Evolutionary conservation across 2,329 filamentous ascomycete species (phyloP), one percentile per base, ranked within the genome.

Genomic region (Aspergillus quadrilineatus): DNA sequence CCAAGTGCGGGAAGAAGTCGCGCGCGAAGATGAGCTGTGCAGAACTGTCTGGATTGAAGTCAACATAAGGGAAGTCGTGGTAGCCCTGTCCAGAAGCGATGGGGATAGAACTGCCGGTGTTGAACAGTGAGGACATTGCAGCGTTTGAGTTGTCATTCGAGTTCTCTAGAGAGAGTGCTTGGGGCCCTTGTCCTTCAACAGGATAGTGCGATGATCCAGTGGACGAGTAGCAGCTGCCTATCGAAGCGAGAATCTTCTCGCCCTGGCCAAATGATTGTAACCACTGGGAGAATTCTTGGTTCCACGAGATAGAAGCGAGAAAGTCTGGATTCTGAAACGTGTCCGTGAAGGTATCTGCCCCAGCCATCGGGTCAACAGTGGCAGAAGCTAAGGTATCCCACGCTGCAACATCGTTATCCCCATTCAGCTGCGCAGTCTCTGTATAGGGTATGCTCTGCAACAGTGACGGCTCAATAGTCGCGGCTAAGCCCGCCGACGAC

Each of bases 1-100:
- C 22, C 22, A 22, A 4, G 5, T 53, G 52, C 3, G 57, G 41
- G 2, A 53, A n/a, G 29, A 62, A 60, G 10, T 45, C 30, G 9
- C 58, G 44, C 6, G 50, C 59, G 12, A 63, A 57, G 9, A 46
- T 47, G 5, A 57, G 44, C 1, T 56, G 47, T 2, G 50, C 10
- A 1, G 50, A 44, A 30, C 34, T 54, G 29, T 60, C 46, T 7
- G 39, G 29, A n/a, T 50, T 50, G 9, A 43, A 36, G 12, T 49
- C 26, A 36, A 42, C 22, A 15, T 32, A 42, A 4, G 32, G 43
- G 15, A 8, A 36, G 15, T 50, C 37, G 15, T 4, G 17, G 7
- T 32, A 12, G 51, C 22, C 2, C 26, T 30, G 15, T 6, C 26
- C 15, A 2, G 26, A 14, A 1, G 22, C 4, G 8, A 54, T 46